Base-by-base conservation (phyloP, 805 yeast genomes). In the Candida bentonensis region DNA sequence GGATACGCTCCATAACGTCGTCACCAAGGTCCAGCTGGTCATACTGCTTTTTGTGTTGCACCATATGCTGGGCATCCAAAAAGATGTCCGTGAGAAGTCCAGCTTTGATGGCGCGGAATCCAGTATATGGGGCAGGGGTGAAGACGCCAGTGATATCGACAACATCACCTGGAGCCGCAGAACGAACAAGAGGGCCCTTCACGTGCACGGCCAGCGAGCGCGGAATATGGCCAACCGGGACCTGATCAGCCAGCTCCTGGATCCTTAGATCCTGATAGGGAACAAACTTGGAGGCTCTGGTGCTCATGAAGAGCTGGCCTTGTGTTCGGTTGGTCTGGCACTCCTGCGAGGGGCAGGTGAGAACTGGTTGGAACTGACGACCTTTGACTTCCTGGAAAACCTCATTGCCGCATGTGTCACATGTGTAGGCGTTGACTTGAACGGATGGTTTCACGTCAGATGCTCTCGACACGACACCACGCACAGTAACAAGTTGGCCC, bases 161-260 rank as follows among this genome's bases (percentile, higher is more conserved):
- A 23, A 82, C 72, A 61, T 92, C 98, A 55, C 99, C 99, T 1
- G 99, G 97, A 49, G 79, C 76, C 69, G 85, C 71, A 11, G 82
- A 65, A 55, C 99, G 75, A 23, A 87, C 96, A 45, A 92, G 66
- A 47, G 85, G 82, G 39, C 99, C 99, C 55, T 82, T 84, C n/a
- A 89, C 78, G 59, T 89, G 95, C 45, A 89, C 73, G 15, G 81
- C 75, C 50, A 92, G 68, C 23, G 86, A 67, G 56, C 99, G 75
- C 42, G 99, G 99, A 50, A 92, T 92, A 62, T 89, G 96, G 44
- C 98, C 98, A 23, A 88, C 89, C 1, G 99, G 99, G 15, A 92
- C 98, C 65, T 92, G 98, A 51, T 81, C 80, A 3, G 97, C 84
- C 59, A 89, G 68, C 64, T 92, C 99, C 67, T 92, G 99, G 49